Base-by-base conservation (phyloP, 2,329 filamentous ascomycete species). In the Fusarium tupiense region DNA sequence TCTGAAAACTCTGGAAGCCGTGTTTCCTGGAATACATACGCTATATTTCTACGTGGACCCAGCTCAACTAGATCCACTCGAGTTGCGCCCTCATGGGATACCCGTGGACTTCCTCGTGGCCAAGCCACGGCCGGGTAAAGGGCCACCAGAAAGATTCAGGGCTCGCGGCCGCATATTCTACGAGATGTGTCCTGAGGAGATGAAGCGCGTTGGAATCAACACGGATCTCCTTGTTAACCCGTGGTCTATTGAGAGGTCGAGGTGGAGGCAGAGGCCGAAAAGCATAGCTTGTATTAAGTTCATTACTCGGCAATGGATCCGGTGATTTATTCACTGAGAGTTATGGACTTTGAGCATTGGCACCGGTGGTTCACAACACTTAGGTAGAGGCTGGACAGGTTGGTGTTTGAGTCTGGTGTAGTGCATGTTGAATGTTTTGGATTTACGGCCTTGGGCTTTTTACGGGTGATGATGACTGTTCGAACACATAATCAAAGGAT, bases 61-160 rank as follows among this genome's bases (percentile, higher is more conserved):
- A 22, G 14, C 4, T 17, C 14, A 12, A 7, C 6, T 60, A 3
- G 8, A 52, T 38, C 35, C 50, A 26, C 3, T 5, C 19, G 12
- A 26, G 4, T 14, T 3, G 4, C 17, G 16, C n/a, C 35, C 12
- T 5, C 10, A 19, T 6, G 8, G 6, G 17, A n/a, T 43, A 6
- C 59, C 47, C 5, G 33, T 7, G 2, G 13, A 31, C 2, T 46
- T 22, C 17, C 26, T 58, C 9, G 22, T 17, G 1, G 3, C 24
- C 5, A 13, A 40, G 11, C 7, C 16, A 16, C 2, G 19, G 13
- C 7, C 6, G 12, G 8, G 5, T 14, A 0, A 47, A 5, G 43
- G 4, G 11, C 19, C 29, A 0, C 38, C 31, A 3, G 14, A 6
- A 16, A 17, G 8, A 0, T 63, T 58, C n/a, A 20, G 3, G 14